Percentiles rank a stretch among this genome's conserved stretches.
phyloP scores from a whole-genome alignment of 2,329 filamentous ascomycete genomes.

The Beauveria australis region DNA sequence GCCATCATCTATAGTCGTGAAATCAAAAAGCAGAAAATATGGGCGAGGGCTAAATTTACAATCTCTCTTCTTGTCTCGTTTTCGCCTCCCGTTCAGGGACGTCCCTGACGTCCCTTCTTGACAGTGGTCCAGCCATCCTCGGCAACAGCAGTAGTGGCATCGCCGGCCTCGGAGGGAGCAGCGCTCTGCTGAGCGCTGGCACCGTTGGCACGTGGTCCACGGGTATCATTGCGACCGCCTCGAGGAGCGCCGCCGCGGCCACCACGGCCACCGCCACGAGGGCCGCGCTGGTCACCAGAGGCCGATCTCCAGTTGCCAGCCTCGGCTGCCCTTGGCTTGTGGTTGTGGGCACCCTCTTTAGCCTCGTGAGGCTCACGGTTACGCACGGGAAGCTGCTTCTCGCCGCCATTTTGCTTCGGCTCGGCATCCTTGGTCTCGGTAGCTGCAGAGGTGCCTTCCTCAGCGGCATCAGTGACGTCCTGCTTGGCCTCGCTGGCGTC shows the following conservation, averaged over 20 bases:
- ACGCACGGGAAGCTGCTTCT: conserved; percentile 39
- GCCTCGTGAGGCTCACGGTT: conserved; percentile 30
- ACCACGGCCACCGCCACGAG: conserved; percentile 29
- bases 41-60: conserved; percentile 27
- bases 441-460: conserved; percentile 21
- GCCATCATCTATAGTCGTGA: conserved; percentile 26
- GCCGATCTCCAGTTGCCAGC: conserved; percentile 53
- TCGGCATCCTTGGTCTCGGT: conserved; percentile 17
- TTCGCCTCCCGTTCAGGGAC: conserved; percentile 16
- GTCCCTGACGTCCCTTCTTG: conserved; percentile 29
- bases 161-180: conserved; percentile 24
- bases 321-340: conserved; percentile 49
- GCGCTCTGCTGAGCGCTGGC: conserved; percentile 31
- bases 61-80: conserved; percentile 16
- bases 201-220: conserved; percentile 42
- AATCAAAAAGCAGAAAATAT: conserved; percentile 22
- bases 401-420: conserved; percentile 20
- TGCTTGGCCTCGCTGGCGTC: conserved; percentile 32
- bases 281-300: conserved; percentile 38
- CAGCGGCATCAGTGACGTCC: conserved; percentile 8
- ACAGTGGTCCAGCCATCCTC: conserved; percentile 61
- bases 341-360: conserved; percentile 34
- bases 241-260: conserved; percentile 25
- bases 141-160: conserved; percentile 34
- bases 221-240: conserved; percentile 32